Conservation (phyloP, 148 eudicot genomes). For the Rhododendron molle region DNA sequence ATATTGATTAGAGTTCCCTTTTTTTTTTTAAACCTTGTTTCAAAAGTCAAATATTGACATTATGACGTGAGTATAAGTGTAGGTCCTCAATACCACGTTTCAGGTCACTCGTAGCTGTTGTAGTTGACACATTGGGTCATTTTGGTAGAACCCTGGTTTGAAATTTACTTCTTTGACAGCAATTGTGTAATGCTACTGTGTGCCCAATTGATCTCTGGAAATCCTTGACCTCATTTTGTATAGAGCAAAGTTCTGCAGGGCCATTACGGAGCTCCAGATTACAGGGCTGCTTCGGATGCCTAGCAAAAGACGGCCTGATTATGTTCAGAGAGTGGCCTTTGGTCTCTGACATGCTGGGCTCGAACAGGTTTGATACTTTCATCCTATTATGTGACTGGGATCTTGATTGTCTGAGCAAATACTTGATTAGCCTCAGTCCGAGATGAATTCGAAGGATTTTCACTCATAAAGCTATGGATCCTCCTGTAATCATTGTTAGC, state of each 20-base stretch:
- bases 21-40: not conserved
- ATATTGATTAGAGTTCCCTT: not conserved
- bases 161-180: not conserved
- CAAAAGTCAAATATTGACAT: not conserved
- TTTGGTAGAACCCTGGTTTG: not conserved
- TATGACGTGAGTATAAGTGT: not conserved
- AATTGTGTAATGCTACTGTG: not conserved
- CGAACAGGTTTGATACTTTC: constrained; percentile 1
- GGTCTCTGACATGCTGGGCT: constrained; percentile 30
- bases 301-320: constrained; percentile 90
- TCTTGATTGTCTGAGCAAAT: not conserved
- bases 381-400: not conserved
- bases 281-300: constrained; percentile 90
- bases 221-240: constrained; percentile 34
- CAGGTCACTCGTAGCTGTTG: not conserved
- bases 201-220: not conserved
- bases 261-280: constrained; percentile 78
- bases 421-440: not conserved
- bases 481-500: not conserved
- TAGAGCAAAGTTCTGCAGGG: constrained; percentile 90
- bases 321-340: constrained; percentile 84
- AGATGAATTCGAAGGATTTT: not conserved
- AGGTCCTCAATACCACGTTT: not conserved
- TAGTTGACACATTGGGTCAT: not conserved
- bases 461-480: not conserved